Conservation (phyloP, 768 basidiomycete species). For the Solioccasus polychromus region DNA sequence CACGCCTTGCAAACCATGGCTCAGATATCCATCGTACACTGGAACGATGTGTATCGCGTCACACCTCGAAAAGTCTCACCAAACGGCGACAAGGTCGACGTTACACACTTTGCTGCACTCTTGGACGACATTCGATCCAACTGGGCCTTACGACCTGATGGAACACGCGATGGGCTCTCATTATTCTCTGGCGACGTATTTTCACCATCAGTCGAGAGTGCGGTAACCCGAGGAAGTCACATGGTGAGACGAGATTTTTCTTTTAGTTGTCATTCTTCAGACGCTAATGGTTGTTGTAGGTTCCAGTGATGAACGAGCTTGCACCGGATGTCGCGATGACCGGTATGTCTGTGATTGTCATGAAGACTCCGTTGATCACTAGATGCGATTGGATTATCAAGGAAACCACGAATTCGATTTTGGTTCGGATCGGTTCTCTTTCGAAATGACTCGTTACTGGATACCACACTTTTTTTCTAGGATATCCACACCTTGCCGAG, state of each 20-base stretch:
- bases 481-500: constrained; percentile 62
- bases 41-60: constrained; percentile 85
- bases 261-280: background rate
- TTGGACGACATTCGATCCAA: constrained; percentile 57
- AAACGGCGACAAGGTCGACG: constrained; percentile 69
- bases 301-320: constrained; percentile 81
- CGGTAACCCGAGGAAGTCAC: constrained; percentile 86
- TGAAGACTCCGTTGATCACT: constrained; percentile 7
- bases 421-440: constrained; percentile 39
- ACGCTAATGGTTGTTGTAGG: constrained; percentile 41
- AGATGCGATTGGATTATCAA: constrained; percentile 23
- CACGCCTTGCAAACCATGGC: constrained; percentile 32
- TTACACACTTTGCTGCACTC: constrained; percentile 79
- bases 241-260: constrained; percentile 52
- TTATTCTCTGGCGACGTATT: constrained; percentile 91
- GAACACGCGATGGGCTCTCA: constrained; percentile 65
- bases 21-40: constrained; percentile 56
- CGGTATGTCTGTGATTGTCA: constrained; percentile 46
- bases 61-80: constrained; percentile 63
- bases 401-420: constrained; percentile 96
- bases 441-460: background rate
- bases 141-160: constrained; percentile 51
- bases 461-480: constrained; percentile 30
- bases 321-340: constrained; percentile 77
- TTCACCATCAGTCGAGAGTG: constrained; percentile 82